Base-by-base conservation (phyloP, 345 rosid species). In the Streptanthus diversifolius region DNA sequence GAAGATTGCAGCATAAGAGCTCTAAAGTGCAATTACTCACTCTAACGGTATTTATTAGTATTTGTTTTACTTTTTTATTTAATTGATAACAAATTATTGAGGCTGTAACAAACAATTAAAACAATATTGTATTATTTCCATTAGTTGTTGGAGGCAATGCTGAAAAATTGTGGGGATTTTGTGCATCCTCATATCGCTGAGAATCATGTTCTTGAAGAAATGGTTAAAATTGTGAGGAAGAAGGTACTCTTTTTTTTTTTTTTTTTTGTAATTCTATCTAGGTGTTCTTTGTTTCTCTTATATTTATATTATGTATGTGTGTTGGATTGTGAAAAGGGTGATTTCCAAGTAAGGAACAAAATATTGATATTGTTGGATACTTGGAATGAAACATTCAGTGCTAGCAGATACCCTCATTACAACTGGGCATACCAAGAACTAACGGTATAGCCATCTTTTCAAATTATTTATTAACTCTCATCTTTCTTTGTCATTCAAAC, bases 311-410 rank as follows among this genome's bases (percentile, higher is more conserved):
- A 0, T 14, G 19, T 15, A 47, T 32, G 41, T 24, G 52, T 55
- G 30, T n/a, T n/a, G n/a, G n/a, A n/a, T n/a, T 63, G 58, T 41
- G 7, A 51, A 76, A 80, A 92, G 97, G 74, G 90, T 22, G 95
- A 95, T 72, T 86, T 80, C 82, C 81, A 84, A 61, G 96, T 95
- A 47, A 85, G 96, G 67, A 86, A 89, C 78, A 95, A 79, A 81
- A 81, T 89, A 51, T 80, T 95, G 83, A 77, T 75, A 36, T 82
- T 95, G 83, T 72, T 95, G 84, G 96, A 95, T 70, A 83, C 96
- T 62, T 95, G 99, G 99, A 90, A 92, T 76, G 97, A 87, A 80
- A 98, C 97, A 63, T 92, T 95, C 80, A 90, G 89, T 53, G 75
- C 88, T 71, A 85, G 88, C 69, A 90, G 81, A 80, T 65, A 82